Conservation (phyloP, 805 yeast genomes). For the Kluyveromyces aestuarii region DNA sequence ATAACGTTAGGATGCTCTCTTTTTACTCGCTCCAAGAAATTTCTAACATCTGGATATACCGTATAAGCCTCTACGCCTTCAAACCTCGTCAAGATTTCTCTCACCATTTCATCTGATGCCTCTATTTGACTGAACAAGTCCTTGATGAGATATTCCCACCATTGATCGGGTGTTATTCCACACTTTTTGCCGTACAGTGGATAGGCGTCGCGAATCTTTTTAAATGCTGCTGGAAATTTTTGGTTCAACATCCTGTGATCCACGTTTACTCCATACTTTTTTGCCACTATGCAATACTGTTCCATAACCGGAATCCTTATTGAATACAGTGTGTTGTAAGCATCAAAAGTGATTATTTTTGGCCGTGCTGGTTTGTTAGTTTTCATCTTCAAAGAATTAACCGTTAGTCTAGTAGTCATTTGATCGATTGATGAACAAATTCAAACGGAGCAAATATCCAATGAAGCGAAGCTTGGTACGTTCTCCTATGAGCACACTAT, state of each 20-base stretch:
- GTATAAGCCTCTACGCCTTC: slow-evolving; percentile 43
- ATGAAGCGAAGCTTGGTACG: background rate
- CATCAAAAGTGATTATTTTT: slow-evolving; percentile 52
- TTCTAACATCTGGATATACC: slow-evolving; percentile 45
- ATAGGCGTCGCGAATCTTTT: slow-evolving; percentile 28
- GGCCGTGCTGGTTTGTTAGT: slow-evolving; percentile 21
- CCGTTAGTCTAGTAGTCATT: background rate
- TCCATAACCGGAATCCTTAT: slow-evolving; percentile 45
- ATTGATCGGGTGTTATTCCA: slow-evolving; percentile 30
- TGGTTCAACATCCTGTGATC: slow-evolving; percentile 19
- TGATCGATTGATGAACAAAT: background rate
- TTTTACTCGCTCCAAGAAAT: slow-evolving; percentile 32
- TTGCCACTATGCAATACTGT: slow-evolving; percentile 45
- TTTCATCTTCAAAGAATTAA: background rate
- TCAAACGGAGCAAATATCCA: background rate
- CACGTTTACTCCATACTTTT: slow-evolving; percentile 33
- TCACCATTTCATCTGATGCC: slow-evolving; percentile 32
- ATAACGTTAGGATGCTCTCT: slow-evolving; percentile 26
- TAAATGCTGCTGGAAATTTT: slow-evolving; percentile 29
- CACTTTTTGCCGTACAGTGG: slow-evolving; percentile 57
- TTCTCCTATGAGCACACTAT: too few relatives aligned
- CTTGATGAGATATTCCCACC: slow-evolving; percentile 53
- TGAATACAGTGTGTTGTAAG: slow-evolving; percentile 55
- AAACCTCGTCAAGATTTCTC: slow-evolving; percentile 40
- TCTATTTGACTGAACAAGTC: slow-evolving; percentile 32